Base-by-base conservation (phyloP, 768 basidiomycete genomes). In the Saitozyma podzolica region DNA sequence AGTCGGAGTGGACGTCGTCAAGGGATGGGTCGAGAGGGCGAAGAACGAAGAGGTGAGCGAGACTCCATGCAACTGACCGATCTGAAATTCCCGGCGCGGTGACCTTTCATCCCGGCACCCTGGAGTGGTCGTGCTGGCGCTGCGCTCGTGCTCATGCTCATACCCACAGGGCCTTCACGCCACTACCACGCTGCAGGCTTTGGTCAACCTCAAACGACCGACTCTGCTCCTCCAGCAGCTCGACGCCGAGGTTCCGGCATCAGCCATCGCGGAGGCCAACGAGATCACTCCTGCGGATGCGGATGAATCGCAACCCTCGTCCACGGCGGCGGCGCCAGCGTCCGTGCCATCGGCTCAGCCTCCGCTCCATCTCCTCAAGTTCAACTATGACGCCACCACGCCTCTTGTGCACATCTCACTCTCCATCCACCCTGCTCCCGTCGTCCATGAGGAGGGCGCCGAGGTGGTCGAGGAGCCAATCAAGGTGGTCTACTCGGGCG, bases 121-220 rank as follows among this genome's bases (percentile, higher is more conserved):
- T 29, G 29, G 29, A 29, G 2, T 29, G 29, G 29, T 29, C 29
- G 29, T 29, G 29, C 29, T 29, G 2, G 29, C 29, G 29, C 29
- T 5, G 29, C 29, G 17, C 17, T 52, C 19, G 16, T 13, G 11
- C 51, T 10, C 50, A 10, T 29, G 16, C 48, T 55, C 62, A 52
- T n/a, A 43, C 45, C 40, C 9, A 14, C 67, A 92, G 90, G 78
- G 86, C 40, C 84, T 87, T 9, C 89, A 92, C 72, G 87, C 92
- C 0, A 95, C 93, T 0, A 97, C 93, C 0, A 95, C 93, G 2
- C 83, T 97, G 0, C 93, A 96, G 80, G 93, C 93, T 0, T 84
- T 94, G 41, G 92, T 96, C 66, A 97, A 96, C 75, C 86, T 96
- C 69, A 95, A 94, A 76, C 86, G 93, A 6, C 93, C 93, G 0